Conservation (phyloP, 345 rosid species). For the Hypericum perforatum region DNA sequence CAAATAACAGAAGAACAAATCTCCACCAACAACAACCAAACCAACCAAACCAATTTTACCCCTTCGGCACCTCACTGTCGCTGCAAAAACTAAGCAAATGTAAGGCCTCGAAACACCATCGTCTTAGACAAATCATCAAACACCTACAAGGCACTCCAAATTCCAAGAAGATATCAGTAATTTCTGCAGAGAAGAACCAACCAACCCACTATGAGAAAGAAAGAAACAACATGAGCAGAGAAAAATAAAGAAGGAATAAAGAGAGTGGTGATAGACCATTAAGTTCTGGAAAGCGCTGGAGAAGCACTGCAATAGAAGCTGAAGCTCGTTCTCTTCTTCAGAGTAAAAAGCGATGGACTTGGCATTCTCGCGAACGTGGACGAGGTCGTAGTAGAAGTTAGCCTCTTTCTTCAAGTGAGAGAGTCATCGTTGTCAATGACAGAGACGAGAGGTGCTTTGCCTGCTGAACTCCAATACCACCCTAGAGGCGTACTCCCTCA, state of each 20-base stretch:
- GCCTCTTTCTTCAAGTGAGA: conserved; percentile 98
- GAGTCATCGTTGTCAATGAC: no score
- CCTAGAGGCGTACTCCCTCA: conserved; percentile 82
- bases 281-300: conserved; percentile 77
- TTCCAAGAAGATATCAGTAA: conserved; percentile 87
- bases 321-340: conserved; percentile 84
- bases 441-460: conserved; percentile 60
- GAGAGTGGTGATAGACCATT: conserved; percentile 40
- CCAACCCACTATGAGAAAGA: background rate
- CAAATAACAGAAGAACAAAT: no score
- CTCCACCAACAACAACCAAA: no score
- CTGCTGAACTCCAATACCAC: conserved; percentile 51
- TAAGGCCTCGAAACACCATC: no score
- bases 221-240: background rate
- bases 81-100: no score
- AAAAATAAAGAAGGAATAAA: conserved; percentile 4
- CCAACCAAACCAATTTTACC: no score
- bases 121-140: no score
- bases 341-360: conserved; percentile 93
- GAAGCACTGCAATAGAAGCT: conserved; percentile 83
- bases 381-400: conserved; percentile 91
- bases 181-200: conserved; percentile 67
- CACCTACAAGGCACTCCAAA: no score
- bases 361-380: conserved; percentile 92
- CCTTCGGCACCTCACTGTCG: no score